These are phyloP conservation scores for Aspergillus arachidicola DNA, from an alignment of 2,329 filamentous ascomycete species.

Conservation along the genomic window DNA sequence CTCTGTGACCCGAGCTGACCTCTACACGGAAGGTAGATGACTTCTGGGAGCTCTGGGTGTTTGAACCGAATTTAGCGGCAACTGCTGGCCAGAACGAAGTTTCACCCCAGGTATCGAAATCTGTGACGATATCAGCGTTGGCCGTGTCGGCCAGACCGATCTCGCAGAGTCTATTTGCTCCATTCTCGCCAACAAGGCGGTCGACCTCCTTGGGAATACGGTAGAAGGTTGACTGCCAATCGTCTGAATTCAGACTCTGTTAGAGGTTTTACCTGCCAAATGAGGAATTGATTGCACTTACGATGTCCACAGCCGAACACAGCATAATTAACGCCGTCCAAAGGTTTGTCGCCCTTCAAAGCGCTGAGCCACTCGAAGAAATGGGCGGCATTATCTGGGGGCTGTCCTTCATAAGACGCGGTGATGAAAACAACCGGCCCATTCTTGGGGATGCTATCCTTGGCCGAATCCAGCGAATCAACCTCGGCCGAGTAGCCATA, in stretches of 20 bases:
- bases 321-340: constrained; percentile 64
- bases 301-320: constrained; percentile 70
- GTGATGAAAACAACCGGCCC: constrained; percentile 68
- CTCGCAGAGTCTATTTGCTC: constrained; percentile 43
- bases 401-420: constrained; percentile 73
- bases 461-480: constrained; percentile 63
- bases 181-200: constrained; percentile 19
- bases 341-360: constrained; percentile 49
- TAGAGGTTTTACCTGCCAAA: not conserved
- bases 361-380: constrained; percentile 70
- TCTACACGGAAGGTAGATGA: constrained; percentile 51
- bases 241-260: constrained; percentile 25
- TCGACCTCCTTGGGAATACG: constrained; percentile 67
- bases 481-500: constrained; percentile 64
- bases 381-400: constrained; percentile 69
- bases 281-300: constrained; percentile 19
- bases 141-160: constrained; percentile 64
- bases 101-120: constrained; percentile 71
- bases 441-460: constrained; percentile 60
- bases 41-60: constrained; percentile 15
- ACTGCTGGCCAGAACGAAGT: constrained; percentile 57
- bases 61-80: constrained; percentile 38
- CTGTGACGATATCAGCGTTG: constrained; percentile 66
- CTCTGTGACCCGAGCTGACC: constrained; percentile 55
- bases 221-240: constrained; percentile 64